Conservation (phyloP, 495 filamentous ascomycete genomes). For the Endocarpon pusillum region DNA sequence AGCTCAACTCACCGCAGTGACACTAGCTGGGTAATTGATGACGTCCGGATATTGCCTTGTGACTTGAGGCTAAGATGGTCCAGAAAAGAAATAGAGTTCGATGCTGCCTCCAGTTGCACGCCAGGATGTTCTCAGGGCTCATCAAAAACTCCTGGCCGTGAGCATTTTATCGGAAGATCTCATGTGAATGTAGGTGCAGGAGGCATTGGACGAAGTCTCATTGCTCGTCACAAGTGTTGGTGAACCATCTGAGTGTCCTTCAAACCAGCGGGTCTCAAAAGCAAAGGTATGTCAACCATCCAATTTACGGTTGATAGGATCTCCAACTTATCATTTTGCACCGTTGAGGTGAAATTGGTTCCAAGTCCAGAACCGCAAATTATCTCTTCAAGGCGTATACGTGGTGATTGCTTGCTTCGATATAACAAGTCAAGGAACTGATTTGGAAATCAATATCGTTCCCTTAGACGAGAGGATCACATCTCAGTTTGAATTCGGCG, state of each 20-base stretch:
- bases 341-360: constrained; percentile 43
- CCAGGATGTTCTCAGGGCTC: constrained; percentile 48
- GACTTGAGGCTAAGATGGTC: constrained; percentile 36
- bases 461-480: constrained; percentile 39
- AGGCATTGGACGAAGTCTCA: constrained; percentile 33
- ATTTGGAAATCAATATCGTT: constrained; percentile 39
- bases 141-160: constrained; percentile 65
- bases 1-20: constrained; percentile 42
- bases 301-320: constrained; percentile 42
- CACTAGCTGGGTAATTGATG: constrained; percentile 43
- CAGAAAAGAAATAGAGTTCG: constrained; percentile 45
- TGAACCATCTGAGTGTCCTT: too few relatives aligned
- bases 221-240: too few relatives aligned
- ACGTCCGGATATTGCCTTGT: constrained; percentile 37
- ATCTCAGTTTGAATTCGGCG: constrained; percentile 37
- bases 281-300: constrained; percentile 48
- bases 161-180: constrained; percentile 43
- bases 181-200: constrained; percentile 39
- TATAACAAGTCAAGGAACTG: constrained; percentile 48
- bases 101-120: constrained; percentile 46
- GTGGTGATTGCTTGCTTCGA: constrained; percentile 41
- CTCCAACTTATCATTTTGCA: constrained; percentile 54
- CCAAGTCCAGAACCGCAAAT: constrained; percentile 42
- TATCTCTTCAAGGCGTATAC: constrained; percentile 43
- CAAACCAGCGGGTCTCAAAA: constrained; percentile 45